Evolutionary conservation across 2,329 filamentous ascomycete species (phyloP), one percentile per base, ranked within the genome.

Genomic region (Metarhizium brunneum): DNA sequence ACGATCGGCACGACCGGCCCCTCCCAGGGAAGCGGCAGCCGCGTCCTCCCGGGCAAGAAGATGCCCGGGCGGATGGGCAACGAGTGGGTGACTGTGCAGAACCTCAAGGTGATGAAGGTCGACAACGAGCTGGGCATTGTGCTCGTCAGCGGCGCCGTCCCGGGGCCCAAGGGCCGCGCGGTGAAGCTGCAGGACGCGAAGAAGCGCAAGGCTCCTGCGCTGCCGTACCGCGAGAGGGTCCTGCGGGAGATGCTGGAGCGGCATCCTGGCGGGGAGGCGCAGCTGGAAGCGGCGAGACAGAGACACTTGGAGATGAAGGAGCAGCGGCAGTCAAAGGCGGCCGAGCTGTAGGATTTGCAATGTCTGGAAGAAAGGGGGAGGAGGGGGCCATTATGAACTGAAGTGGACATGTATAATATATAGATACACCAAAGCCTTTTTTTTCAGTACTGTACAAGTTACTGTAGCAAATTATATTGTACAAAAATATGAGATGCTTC

Each of bases 31-130:
- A 86, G 88, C 68, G 94, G 94, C 74, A 95, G 90, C 60, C 84
- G 94, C 73, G 92, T 99, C 29, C 77, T 91, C 68, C 94, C 94
- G 0, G 94, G 94, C 58, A 99, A 99, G 83, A 94, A 91, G 76
- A 99, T 99, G 94, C 84, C 94, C 3, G 94, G 94, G 55, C 84
- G 90, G 57, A 97, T 99, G 94, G 94, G 94, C 60, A 88, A 87
- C 61, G 82, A 95, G 71, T 84, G 83, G 62, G 88, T 91, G 55
- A 99, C 94, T 50, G 81, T 94, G 56, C 92, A 96, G 79, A 96
- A 95, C 73, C 76, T 97, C 64, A 88, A 87, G 73, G 85, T 99
- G 54, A 75, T 99, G 69, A 86, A 90, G 77, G 86, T 96, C 38
- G 91, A 97, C 73, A 81, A 85, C 64, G 86, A 88, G 70, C 86